phyloP scores from a whole-genome alignment of 257 asterid species.

The Jacaranda mimosifolia region DNA sequence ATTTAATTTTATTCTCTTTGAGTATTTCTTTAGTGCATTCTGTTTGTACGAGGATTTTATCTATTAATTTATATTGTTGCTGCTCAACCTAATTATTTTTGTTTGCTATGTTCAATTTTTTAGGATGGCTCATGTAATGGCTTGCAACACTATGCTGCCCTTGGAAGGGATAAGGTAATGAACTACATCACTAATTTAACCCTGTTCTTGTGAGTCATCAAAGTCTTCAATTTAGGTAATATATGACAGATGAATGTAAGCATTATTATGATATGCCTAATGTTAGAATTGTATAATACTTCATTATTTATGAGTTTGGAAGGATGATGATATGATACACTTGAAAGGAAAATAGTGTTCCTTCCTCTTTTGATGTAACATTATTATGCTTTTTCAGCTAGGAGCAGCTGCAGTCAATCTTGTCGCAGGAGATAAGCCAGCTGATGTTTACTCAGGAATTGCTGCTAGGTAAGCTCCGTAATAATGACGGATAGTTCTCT shows the following conservation, averaged over 20 bases:
- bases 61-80: constrained; percentile 33
- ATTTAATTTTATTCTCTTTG: background rate
- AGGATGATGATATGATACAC: constrained; percentile 15
- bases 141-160: constrained; percentile 99
- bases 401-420: constrained; percentile 99
- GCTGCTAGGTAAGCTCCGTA: constrained; percentile 78
- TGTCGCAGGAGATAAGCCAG: constrained; percentile 91
- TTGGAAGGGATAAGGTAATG: constrained; percentile 95
- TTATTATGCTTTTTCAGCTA: constrained; percentile 58
- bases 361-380: constrained; percentile 27
- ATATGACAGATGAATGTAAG: background rate
- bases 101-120: constrained; percentile 37
- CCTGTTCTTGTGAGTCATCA: constrained; percentile 27
- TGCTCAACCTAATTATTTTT: constrained; percentile 34
- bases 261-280: constrained; percentile 12
- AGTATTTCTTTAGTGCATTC: constrained; percentile 5
- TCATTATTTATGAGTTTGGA: constrained; percentile 19
- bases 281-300: background rate
- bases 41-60: constrained; percentile 1
- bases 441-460: constrained; percentile 97
- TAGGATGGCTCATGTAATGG: constrained; percentile 99
- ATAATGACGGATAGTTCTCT: constrained; percentile 1
- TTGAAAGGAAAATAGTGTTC: constrained; percentile 1
- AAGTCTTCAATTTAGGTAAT: background rate
- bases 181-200: constrained; percentile 22